phyloP scores from a whole-genome alignment of 306 rosid genomes.

The Castanea crenata region DNA sequence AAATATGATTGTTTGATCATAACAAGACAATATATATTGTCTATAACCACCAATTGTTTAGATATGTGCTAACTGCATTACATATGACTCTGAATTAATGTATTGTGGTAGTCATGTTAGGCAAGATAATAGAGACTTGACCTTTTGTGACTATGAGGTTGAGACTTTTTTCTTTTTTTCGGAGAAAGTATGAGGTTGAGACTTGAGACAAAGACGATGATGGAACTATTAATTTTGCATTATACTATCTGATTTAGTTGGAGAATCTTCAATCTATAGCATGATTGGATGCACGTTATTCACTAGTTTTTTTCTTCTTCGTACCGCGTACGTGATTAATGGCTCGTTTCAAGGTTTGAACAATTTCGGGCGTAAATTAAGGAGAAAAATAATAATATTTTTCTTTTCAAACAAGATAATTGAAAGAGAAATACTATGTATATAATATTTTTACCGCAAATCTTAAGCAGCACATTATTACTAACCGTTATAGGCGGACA shows the following conservation, averaged over 20 bases:
- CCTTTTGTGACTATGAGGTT: neutral
- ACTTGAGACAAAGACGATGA: neutral
- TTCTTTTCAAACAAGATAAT: too few species aligned
- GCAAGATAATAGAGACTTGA: neutral
- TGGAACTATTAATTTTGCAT: neutral
- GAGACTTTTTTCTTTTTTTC: neutral
- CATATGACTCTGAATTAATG: too few species aligned
- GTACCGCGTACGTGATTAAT: neutral
- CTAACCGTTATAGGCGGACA: fast-evolving
- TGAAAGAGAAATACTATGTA: too few species aligned
- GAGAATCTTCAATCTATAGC: neutral
- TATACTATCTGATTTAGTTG: neutral
- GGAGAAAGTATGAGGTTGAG: neutral
- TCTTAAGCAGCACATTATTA: too few species aligned
- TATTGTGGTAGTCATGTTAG: too few species aligned
- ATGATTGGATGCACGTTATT: slow-evolving; percentile 13
- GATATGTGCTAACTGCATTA: too few species aligned
- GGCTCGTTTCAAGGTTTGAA: neutral
- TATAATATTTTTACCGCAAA: too few species aligned
- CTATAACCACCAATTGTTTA: too few species aligned
- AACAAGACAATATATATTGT: too few species aligned
- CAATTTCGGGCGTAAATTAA: slow-evolving; percentile 22
- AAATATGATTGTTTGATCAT: too few species aligned
- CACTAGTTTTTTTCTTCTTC: neutral
- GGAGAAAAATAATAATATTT: neutral